A percentile compares a stretch with the other conserved stretches of the same genome.
Evolutionary conservation across 2,329 filamentous ascomycete genomes (phyloP).

Genomic region (Calonectria multiphialidica): DNA sequence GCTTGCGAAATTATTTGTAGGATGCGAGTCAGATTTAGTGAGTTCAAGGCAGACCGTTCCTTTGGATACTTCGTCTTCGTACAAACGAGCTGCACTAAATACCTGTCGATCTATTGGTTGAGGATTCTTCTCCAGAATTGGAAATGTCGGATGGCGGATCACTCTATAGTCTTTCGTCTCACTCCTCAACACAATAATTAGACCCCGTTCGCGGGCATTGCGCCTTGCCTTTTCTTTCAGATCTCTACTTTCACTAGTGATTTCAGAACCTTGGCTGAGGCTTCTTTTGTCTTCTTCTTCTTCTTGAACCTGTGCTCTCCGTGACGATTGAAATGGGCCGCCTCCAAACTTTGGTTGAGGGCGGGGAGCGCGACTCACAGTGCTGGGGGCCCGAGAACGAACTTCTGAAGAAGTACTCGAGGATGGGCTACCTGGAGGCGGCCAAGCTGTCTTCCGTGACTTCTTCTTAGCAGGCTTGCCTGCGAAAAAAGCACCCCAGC

Average conservation of each 20-base stretch:
- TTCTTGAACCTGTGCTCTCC: background rate
- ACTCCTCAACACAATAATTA: background rate
- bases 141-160: background rate
- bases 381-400: background rate
- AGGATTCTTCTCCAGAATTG: background rate
- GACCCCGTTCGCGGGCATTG: background rate
- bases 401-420: background rate
- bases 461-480: slow-evolving; percentile 48
- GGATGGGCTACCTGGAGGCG: too few species aligned
- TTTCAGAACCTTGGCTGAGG: background rate
- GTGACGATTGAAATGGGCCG: background rate
- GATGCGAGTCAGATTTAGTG: background rate
- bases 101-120: background rate
- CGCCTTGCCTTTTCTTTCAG: background rate
- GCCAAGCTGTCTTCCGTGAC: slow-evolving; percentile 27
- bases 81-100: background rate
- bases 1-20: background rate
- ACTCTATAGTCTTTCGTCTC: background rate
- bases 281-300: background rate
- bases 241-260: background rate
- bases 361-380: background rate
- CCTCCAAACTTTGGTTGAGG: background rate
- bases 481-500: slow-evolving; percentile 41
- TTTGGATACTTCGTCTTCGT: background rate
- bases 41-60: background rate